Conservation (phyloP, 352 stramenopile genomes). For the Thalassiosira mediterranea region DNA sequence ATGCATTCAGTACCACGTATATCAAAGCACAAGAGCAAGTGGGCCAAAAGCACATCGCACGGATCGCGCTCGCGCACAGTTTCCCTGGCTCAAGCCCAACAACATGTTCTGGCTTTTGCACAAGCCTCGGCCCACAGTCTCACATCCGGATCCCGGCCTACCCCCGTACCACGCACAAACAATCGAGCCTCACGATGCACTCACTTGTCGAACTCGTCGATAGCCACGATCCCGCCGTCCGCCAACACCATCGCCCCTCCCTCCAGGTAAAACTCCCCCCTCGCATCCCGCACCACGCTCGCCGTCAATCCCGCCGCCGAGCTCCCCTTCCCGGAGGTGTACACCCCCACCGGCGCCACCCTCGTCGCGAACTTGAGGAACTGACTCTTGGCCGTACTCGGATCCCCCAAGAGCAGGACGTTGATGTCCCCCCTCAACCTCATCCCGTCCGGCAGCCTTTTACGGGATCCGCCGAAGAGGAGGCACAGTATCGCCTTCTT, state of each 20-base stretch:
- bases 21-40: too few relatives aligned
- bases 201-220: slow-evolving; percentile 88
- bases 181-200: too few relatives aligned
- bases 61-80: too few relatives aligned
- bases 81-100: too few relatives aligned
- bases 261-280: slow-evolving; percentile 98
- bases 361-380: slow-evolving; percentile 95
- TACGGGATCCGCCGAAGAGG: slow-evolving; percentile 92
- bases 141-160: too few relatives aligned
- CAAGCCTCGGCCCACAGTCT: too few relatives aligned
- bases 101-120: too few relatives aligned
- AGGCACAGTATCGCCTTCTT: slow-evolving; percentile 96
- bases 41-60: too few relatives aligned
- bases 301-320: slow-evolving; percentile 96
- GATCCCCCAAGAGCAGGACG: slow-evolving; percentile 92
- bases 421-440: slow-evolving; percentile 98
- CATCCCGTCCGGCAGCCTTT: slow-evolving; percentile 94
- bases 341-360: slow-evolving; percentile 96
- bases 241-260: slow-evolving; percentile 97
- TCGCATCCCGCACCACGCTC: slow-evolving; percentile 92
- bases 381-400: slow-evolving; percentile 96
- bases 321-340: slow-evolving; percentile 98
- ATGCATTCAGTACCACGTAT: too few relatives aligned
- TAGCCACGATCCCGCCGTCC: slow-evolving; percentile 97
- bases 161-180: too few relatives aligned